Conservation (phyloP, 805 yeast genomes). For the Yamadazyma laniorum region DNA sequence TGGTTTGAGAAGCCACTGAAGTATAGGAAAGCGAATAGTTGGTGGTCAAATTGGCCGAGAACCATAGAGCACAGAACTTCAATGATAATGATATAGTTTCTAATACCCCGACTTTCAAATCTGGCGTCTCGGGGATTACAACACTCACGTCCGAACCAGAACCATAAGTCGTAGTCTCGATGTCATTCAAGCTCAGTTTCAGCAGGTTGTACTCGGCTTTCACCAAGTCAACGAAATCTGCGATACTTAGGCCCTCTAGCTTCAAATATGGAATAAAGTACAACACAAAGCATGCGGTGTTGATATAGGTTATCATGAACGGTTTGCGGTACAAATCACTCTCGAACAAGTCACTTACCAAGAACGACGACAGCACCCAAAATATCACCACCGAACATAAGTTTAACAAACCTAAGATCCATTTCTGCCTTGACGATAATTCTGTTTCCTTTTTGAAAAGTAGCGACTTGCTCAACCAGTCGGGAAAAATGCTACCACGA, state of each 20-base stretch:
- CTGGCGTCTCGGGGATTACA: neutral
- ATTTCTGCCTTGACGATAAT: conserved; percentile 36
- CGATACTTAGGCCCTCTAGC: conserved; percentile 24
- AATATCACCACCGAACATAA: conserved; percentile 73
- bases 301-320: conserved; percentile 85
- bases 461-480: conserved; percentile 1
- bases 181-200: conserved; percentile 1
- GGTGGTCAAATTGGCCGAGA: conserved; percentile 80
- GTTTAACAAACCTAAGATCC: conserved; percentile 78
- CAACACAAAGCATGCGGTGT: conserved; percentile 79
- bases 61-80: conserved; percentile 89
- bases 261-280: conserved; percentile 64
- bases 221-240: conserved; percentile 22
- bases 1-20: conserved; percentile 91
- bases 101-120: conserved; percentile 34
- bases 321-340: conserved; percentile 78
- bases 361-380: conserved; percentile 90
- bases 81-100: conserved; percentile 76
- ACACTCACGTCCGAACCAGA: conserved; percentile 7
- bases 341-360: conserved; percentile 76
- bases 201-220: conserved; percentile 17
- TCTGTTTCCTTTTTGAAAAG: conserved; percentile 12
- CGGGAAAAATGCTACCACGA: neutral
- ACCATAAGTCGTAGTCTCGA: conserved; percentile 10
- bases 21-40: conserved; percentile 87